Base-by-base conservation (phyloP, 116 monocot species). In the Papilionanthe hybrid region DNA sequence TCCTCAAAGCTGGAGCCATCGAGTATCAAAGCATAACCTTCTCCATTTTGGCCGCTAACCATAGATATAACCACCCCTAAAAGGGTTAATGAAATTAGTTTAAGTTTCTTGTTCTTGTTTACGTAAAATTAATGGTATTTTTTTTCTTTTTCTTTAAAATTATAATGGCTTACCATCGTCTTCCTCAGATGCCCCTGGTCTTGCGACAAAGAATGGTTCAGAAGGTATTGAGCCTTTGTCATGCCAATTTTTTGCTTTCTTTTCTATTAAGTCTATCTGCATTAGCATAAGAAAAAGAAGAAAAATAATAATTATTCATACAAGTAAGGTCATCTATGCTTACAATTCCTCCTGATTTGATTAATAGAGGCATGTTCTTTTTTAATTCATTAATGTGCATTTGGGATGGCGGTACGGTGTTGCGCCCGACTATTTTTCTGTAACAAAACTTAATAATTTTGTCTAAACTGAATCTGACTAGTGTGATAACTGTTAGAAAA, bases 181-280 rank as follows among this genome's bases (percentile, higher is more conserved):
- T 76, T 96, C 96, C 28, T 90, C 77, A 10, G 81, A 80, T 6
- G 89, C 91, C 1, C 92, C 96, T 0, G 94, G 96, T n/a, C 92
- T 83, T 8, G 91, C 87, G 5, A 96, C 96, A 50, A 96, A 96
- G 84, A 91, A 91, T 0, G 96, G 96, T 86, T 96, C 96, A 0
- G 96, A 96, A n/a, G 96, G 96, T 74, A 96, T 85, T 0, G 96
- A 76, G 9, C 96, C 96, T 13, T 88, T 86, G 44, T 96, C 91
- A 81, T 94, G 82, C 96, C 96, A 96, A 74, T 84, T 94, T 86
- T 86, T 91, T 13, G 94, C 91, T 45, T 75, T 92, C 84, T 88
- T 94, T 84, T 88, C 82, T n/a, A 88, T 78, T 73, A 96, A 72
- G 80, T 96, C 94, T 44, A 96, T 82, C 96, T 96, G 75, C 75